Percentiles rank a stretch among this genome's conserved stretches.
Conservation (phyloP, 345 rosid species). For the Hibiscus tridactylites region DNA sequence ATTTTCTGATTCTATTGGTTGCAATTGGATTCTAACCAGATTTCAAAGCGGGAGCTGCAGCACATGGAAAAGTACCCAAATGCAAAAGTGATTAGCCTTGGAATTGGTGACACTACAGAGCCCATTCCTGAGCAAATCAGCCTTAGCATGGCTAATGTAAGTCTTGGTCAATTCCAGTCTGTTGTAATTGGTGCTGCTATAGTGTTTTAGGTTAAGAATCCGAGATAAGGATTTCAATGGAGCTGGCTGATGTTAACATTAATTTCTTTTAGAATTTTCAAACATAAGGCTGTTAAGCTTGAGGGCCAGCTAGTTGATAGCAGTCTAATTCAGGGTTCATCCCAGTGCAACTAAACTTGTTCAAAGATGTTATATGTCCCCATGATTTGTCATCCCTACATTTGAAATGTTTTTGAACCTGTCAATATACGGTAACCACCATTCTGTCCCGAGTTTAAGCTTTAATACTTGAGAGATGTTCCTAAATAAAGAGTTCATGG, state of each 20-base stretch:
- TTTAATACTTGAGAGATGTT: background rate
- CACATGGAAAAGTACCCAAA: conserved; percentile 46
- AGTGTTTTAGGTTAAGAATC: background rate
- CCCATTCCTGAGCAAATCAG: conserved; percentile 58
- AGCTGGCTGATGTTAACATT: background rate
- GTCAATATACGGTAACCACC: background rate
- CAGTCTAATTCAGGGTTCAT: background rate
- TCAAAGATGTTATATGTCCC: background rate
- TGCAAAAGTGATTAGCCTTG: conserved; percentile 60
- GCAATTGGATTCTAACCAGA: conserved; percentile 26
- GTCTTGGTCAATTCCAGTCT: background rate
- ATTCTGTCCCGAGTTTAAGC: background rate
- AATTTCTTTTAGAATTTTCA: background rate
- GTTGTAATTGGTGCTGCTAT: background rate
- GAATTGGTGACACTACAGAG: conserved; percentile 69
- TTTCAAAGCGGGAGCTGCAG: conserved; percentile 42
- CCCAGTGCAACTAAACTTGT: background rate
- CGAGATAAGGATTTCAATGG: background rate
- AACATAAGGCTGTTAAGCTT: background rate
- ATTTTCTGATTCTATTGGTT: background rate
- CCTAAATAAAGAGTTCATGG: background rate
- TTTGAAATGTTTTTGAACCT: background rate
- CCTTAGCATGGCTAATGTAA: conserved; percentile 60
- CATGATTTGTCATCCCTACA: background rate
- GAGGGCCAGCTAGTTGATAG: background rate